Evolutionary conservation across 169 alveolate species (phyloP).

Genomic region (Prorocentrum cordatum): DNA sequence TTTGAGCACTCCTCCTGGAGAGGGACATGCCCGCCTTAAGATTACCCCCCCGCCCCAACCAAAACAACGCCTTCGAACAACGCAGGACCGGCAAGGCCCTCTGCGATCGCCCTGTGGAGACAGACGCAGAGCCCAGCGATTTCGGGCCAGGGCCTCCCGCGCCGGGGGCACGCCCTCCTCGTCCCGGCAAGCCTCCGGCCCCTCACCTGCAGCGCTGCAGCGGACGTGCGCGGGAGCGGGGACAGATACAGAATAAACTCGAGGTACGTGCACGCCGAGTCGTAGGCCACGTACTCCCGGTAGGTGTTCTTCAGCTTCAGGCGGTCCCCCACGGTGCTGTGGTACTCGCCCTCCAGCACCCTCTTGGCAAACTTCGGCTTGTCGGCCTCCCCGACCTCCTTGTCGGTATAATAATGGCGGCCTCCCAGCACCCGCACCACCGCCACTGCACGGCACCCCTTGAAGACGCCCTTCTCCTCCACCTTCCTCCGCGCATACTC

Average conservation of each 20-base stretch:
- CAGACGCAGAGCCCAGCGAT: too few species aligned
- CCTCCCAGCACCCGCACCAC: neutral
- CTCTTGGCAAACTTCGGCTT: neutral
- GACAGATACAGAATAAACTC: neutral
- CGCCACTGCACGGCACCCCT: neutral
- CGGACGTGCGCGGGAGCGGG: too few species aligned
- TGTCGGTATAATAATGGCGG: neutral
- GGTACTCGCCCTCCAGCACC: neutral
- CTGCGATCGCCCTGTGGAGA: too few species aligned
- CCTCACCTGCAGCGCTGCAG: too few species aligned
- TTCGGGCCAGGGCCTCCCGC: too few species aligned
- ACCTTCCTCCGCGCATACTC: neutral
- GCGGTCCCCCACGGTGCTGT: neutral
- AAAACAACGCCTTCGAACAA: too few species aligned
- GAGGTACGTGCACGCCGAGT: neutral
- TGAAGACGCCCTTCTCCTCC: neutral
- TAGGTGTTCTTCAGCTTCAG: neutral
- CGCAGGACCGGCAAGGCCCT: too few species aligned
- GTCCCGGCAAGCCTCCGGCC: too few species aligned
- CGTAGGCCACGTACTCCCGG: neutral
- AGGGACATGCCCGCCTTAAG: too few species aligned
- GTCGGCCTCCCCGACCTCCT: neutral
- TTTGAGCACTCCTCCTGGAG: too few species aligned
- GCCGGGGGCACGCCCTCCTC: too few species aligned
- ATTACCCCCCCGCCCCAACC: too few species aligned